phyloP scores from a whole-genome alignment of 1,284 basidiomycete genomes.

The Phaffia rhodozyma region DNA sequence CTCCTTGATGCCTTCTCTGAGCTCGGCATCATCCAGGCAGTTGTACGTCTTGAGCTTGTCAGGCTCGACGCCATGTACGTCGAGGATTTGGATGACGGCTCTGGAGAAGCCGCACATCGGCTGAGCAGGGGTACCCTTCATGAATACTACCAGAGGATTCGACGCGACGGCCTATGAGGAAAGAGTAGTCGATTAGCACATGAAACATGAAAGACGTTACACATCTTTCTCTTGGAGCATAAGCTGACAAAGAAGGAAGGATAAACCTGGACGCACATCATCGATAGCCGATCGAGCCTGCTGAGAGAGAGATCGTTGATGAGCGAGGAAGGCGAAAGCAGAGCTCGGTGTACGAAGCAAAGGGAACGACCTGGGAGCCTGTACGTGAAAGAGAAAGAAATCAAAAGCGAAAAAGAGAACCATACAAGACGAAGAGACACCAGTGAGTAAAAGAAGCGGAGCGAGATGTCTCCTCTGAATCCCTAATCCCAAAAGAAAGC shows the following conservation, averaged over 20 bases:
- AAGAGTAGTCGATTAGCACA: not conserved
- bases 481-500: no score
- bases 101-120: constrained; percentile 82
- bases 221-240: not conserved
- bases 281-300: constrained; percentile 8
- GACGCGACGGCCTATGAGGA: constrained; percentile 46
- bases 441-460: not conserved
- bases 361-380: not conserved
- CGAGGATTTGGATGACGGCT: constrained; percentile 81
- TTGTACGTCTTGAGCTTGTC: constrained; percentile 74
- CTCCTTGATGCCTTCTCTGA: constrained; percentile 68
- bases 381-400: not conserved
- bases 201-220: not conserved
- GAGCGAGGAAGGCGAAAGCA: not conserved
- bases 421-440: no score
- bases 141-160: constrained; percentile 77
- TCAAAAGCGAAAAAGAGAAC: not conserved
- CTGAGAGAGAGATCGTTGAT: not conserved
- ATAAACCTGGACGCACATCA: constrained; percentile 1
- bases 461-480: not conserved
- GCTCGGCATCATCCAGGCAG: constrained; percentile 72
- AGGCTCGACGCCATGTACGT: constrained; percentile 63
- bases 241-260: not conserved
- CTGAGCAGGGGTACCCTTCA: constrained; percentile 70
- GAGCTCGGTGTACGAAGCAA: not conserved